These are phyloP conservation scores for Pythium dissimile DNA, from an alignment of 352 stramenopile genomes.

Conservation along the genomic window DNA sequence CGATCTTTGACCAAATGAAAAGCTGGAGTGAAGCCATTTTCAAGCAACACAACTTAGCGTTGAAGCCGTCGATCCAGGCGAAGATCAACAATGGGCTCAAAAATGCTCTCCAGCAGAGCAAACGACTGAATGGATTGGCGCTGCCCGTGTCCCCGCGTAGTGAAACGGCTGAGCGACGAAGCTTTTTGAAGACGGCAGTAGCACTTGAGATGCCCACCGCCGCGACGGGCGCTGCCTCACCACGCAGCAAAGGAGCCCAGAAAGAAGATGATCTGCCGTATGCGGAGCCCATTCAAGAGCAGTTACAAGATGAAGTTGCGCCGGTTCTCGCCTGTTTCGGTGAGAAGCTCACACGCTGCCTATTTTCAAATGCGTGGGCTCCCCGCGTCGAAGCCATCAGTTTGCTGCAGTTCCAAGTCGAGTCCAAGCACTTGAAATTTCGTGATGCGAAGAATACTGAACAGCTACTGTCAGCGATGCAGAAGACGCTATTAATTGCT, in stretches of 20 bases:
- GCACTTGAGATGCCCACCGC: slow-evolving; percentile 2
- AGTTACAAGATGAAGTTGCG: slow-evolving; percentile 44
- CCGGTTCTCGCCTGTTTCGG: slow-evolving; percentile 57
- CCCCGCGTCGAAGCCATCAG: slow-evolving; percentile 76
- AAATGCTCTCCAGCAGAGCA: slow-evolving; percentile 60
- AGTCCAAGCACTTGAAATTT: slow-evolving; percentile 48
- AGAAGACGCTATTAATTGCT: slow-evolving; percentile 53
- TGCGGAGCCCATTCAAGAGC: slow-evolving; percentile 65
- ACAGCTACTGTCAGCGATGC: slow-evolving; percentile 34
- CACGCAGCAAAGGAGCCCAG: slow-evolving; percentile 48
- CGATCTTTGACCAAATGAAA: slow-evolving; percentile 74
- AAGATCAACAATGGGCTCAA: slow-evolving; percentile 84
- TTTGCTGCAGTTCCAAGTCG: slow-evolving; percentile 65
- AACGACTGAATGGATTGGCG: slow-evolving; percentile 33
- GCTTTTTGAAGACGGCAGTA: background rate
- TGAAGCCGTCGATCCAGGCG: slow-evolving; percentile 75
- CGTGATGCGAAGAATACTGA: slow-evolving; percentile 19
- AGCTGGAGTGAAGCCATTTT: slow-evolving; percentile 72
- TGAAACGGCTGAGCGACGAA: background rate
- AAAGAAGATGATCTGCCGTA: slow-evolving; percentile 77
- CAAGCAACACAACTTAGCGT: slow-evolving; percentile 57
- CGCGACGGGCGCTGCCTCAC: slow-evolving; percentile 19
- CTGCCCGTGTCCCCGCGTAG: background rate
- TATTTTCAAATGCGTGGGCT: slow-evolving; percentile 82
- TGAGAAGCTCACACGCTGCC: slow-evolving; percentile 64